Evolutionary conservation across 257 asterid genomes (phyloP), one percentile per base, ranked within the genome.

Genomic region (Penstemon newberryi): DNA sequence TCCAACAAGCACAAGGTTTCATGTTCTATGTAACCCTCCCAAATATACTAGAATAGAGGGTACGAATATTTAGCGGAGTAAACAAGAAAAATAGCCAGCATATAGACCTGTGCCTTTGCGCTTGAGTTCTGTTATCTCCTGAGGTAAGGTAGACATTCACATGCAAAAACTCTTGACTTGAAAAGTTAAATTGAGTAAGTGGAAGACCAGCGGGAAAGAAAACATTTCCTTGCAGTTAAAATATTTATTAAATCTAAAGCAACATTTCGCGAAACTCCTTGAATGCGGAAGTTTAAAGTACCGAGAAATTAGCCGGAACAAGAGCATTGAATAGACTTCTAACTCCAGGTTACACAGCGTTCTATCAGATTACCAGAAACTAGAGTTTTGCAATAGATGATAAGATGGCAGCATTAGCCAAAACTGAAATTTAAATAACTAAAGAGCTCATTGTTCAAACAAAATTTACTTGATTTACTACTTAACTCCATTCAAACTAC

Each of bases 121-220:
- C 33, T 25, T 25, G 33, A 25, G 33, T 25, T 25, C 33, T 25
- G 33, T 25, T 25, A 25, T 25, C 33, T 25, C 33, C 33, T 25
- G 33, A 25, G 33, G 33, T 25, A 25, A 25, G 33, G 33, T 25
- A 25, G 63, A 33, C 19, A 64, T 59, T 58, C 37, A 15, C 55
- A 62, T 49, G 53, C 62, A 58, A 56, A 47, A 55, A 56, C 63
- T 33, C 41, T 61, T 15, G 6, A 72, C 19, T 38, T 59, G 53
- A 25, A 41, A 5, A 19, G n/a, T 19, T 60, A 2, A 46, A 38
- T 58, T 33, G 70, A 68, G 65, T 58, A 46, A 36, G 36, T 5
- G 43, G 41, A 46, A 58, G 37, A 55, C 39, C 19, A 60, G 61
- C 8, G 52, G 55, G 56, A 54, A 44, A 63, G 9, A 46, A 25